Base-by-base conservation (phyloP, 352 stramenopile species). In the Pythium plurisporium region DNA sequence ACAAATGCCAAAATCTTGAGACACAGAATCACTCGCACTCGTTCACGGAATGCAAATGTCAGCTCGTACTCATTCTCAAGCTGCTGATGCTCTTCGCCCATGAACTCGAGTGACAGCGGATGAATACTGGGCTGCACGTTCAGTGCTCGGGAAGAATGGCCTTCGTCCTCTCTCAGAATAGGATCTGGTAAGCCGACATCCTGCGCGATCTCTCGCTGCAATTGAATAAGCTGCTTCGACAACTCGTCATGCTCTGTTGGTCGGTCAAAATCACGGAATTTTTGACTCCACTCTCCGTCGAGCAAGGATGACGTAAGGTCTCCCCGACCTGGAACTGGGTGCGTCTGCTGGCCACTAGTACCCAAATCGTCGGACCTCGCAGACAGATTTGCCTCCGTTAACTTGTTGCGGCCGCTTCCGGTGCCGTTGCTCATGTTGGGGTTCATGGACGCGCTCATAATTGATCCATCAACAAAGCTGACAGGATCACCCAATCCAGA, bases 71-170 rank as follows among this genome's bases (percentile, higher is more conserved):
- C 80, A 27, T 51, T 67, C 50, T 94, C 82, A 5, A 94, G 68
- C 41, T 81, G 69, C 51, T 89, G 76, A 20, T 92, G 76, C 46
- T 92, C 72, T 40, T 94, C 84, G 1, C 84, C 84, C 82, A 92
- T 92, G 29, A 94, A 94, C 37, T 91, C 82, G 0, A 92, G 57
- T 1, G 84, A 91, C 14, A 94, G 66, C 1, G 84, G 84, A 26
- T 92, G 84, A 1, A 94, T 71, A 4, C 67, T 73, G 26, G 79
- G 81, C 34, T 92, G 82, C 8, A 88, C 70, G 15, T 80, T 81
- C 6, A 91, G 55, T 0, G 74, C 78, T 0, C 76, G 64, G 11
- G 76, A 86, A 26, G 71, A 88, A 22, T 91, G 81, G 0, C 72
- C 58, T 26, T 89, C 77, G 23, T 92, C 82, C 70, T 92, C 82